A percentile compares a stretch with the other conserved stretches of the same genome.
Conservation (phyloP, 176 grass and related monocot genomes). For the Juncus inflexus region DNA sequence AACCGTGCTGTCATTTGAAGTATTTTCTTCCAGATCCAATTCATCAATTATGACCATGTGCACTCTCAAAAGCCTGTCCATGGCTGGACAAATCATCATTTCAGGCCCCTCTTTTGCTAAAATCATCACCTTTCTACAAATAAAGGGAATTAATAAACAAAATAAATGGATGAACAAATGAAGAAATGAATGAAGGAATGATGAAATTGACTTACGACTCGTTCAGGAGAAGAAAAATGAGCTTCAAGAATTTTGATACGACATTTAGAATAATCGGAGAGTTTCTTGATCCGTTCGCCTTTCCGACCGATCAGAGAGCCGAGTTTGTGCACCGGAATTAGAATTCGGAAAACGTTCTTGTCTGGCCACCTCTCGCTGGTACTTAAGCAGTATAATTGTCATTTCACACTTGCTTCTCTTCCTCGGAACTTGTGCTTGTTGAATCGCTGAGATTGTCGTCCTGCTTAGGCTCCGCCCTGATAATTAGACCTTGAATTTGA, state of each 20-base stretch:
- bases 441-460: slow-evolving; percentile 9
- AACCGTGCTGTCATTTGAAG: slow-evolving; percentile 10
- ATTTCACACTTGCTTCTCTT: neutral
- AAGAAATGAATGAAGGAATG: neutral
- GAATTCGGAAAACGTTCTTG: slow-evolving; percentile 41
- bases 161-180: neutral
- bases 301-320: slow-evolving; percentile 31
- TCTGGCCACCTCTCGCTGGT: slow-evolving; percentile 36
- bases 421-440: neutral
- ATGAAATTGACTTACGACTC: slow-evolving; percentile 37
- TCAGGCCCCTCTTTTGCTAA: slow-evolving; percentile 47
- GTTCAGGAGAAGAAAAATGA: slow-evolving; percentile 31
- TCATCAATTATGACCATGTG: slow-evolving; percentile 25
- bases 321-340: slow-evolving; percentile 31
- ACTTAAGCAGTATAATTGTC: neutral
- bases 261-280: slow-evolving; percentile 41
- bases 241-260: slow-evolving; percentile 34
- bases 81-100: slow-evolving; percentile 35
- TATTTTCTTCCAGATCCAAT: slow-evolving; percentile 11
- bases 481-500: neutral
- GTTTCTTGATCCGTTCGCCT: slow-evolving; percentile 38
- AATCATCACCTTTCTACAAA: slow-evolving; percentile 37
- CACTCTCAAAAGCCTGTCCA: slow-evolving; percentile 47
- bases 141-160: neutral
- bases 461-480: slow-evolving; percentile 3